Conservation (phyloP, 495 filamentous ascomycete species). For the Penicillium arizonense region DNA sequence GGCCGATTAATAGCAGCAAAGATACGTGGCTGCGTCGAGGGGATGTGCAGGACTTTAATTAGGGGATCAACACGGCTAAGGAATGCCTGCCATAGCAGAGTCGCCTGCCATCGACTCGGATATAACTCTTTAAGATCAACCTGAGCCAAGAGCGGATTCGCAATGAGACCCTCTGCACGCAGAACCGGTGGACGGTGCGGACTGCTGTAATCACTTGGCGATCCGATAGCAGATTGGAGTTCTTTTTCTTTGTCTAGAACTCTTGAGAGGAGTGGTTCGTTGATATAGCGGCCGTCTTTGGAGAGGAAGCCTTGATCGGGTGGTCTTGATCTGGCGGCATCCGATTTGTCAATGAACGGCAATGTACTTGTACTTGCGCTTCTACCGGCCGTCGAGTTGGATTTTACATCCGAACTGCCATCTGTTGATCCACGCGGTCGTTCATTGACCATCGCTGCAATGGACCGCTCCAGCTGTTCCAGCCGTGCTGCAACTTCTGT, state of each 20-base stretch:
- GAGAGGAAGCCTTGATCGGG: slow-evolving; percentile 19
- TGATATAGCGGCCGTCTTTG: slow-evolving; percentile 28
- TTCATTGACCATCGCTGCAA: slow-evolving; percentile 13
- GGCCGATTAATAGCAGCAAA: slow-evolving; percentile 37
- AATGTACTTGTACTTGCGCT: not conserved
- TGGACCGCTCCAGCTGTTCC: slow-evolving; percentile 29
- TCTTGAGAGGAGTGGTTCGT: slow-evolving; percentile 28
- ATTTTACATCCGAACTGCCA: no score
- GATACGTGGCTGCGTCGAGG: slow-evolving; percentile 30
- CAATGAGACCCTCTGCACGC: slow-evolving; percentile 19
- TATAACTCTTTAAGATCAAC: slow-evolving; percentile 17
- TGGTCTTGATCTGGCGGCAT: not conserved
- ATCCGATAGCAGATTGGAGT: slow-evolving; percentile 23
- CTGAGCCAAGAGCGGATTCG: slow-evolving; percentile 15
- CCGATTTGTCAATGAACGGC: not conserved
- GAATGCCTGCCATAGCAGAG: slow-evolving; percentile 32
- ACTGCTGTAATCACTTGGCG: slow-evolving; percentile 10
- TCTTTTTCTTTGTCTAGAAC: slow-evolving; percentile 28
- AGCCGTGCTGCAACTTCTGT: slow-evolving; percentile 22
- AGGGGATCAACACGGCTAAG: slow-evolving; percentile 37
- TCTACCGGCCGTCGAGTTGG: not conserved
- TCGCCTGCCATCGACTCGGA: slow-evolving; percentile 26
- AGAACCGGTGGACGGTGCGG: slow-evolving; percentile 9
- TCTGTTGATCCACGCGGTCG: not conserved
- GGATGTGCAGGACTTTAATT: slow-evolving; percentile 45